Evolutionary conservation across 805 yeast genomes (phyloP), one percentile per base, ranked within the genome.

Genomic region (Candida dajiaensis): DNA sequence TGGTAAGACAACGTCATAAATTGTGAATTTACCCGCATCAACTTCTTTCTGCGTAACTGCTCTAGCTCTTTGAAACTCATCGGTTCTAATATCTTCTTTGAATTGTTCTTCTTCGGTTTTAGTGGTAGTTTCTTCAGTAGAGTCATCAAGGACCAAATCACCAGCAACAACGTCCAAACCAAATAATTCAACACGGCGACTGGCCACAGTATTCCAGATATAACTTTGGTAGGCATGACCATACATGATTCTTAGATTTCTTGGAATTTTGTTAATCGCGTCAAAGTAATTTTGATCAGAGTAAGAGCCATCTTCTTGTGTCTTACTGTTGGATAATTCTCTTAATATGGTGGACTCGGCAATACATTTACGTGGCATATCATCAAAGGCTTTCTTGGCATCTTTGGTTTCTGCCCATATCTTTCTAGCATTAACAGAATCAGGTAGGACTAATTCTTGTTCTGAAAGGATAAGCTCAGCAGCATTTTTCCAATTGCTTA

Each of bases 211-310:
- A 61, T 95, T 95, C 99, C 99, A 95, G 25, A 94, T 78, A 60
- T 83, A 94, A 52, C 97, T 88, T 68, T 94, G 99, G 64, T 95
- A 95, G 3, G 99, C 96, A 66, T 94, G 99, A 2, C 86, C 96
- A 61, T 94, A 94, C 95, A 94, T 92, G 48, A 90, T 79, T 63
- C 97, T 75, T 62, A 94, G 71, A 62, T 90, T 90, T 65, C 96
- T 78, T 29, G 99, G 98, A 54, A 94, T 85, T 47, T 89, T 79
- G 84, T 85, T 82, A 40, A 95, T 75, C 2, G 95, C 94, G 49
- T 78, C 79, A 59, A 87, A 81, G 63, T 81, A 87, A n/a, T 85
- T 72, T 45, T 74, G 71, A 3, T 67, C 63, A 18, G 73, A 61
- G 56, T 71, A 83, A 21, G 65, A 70, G 3, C 73, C 77, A 39